Percentiles rank a stretch among this genome's conserved stretches.
Evolutionary conservation across 202 grass and related monocot species (phyloP).

Genomic region (Saccharum hybrid): DNA sequence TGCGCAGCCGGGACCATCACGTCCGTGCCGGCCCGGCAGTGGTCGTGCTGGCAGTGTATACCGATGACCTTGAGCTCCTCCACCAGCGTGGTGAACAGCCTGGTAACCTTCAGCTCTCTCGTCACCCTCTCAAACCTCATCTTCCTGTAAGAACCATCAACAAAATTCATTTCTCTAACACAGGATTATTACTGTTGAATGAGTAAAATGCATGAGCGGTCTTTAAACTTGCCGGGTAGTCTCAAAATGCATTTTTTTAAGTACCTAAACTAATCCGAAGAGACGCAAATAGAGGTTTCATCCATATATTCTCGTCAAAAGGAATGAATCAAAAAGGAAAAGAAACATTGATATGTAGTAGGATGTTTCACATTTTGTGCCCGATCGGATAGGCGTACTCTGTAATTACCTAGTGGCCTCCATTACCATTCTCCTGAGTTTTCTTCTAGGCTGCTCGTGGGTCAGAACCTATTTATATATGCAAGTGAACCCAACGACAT

Average conservation of each 20-base stretch:
- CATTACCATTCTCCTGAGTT: conserved; percentile 72
- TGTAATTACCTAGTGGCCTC: conserved; percentile 76
- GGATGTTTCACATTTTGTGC: not conserved
- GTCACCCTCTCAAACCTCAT: conserved; percentile 89
- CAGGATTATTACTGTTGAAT: too few relatives aligned
- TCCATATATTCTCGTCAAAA: too few relatives aligned
- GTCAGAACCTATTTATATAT: conserved; percentile 57
- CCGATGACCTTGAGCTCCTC: conserved; percentile 82
- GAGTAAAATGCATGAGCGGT: too few relatives aligned
- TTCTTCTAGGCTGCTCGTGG: conserved; percentile 66
- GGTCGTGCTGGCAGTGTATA: conserved; percentile 48
- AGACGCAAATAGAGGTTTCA: too few relatives aligned
- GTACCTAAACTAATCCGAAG: not conserved
- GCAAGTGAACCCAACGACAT: conserved; percentile 1
- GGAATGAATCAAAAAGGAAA: too few relatives aligned
- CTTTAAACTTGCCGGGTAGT: too few relatives aligned
- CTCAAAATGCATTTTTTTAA: too few relatives aligned
- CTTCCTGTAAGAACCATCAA: conserved; percentile 47
- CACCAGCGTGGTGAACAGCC: conserved; percentile 83
- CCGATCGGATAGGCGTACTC: too few relatives aligned
- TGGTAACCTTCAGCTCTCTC: conserved; percentile 78
- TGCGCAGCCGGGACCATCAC: conserved; percentile 77
- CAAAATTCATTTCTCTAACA: not conserved
- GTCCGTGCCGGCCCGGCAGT: conserved; percentile 46
- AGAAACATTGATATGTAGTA: not conserved